Base-by-base conservation (phyloP, 805 yeast species). In the Candida patagonica region DNA sequence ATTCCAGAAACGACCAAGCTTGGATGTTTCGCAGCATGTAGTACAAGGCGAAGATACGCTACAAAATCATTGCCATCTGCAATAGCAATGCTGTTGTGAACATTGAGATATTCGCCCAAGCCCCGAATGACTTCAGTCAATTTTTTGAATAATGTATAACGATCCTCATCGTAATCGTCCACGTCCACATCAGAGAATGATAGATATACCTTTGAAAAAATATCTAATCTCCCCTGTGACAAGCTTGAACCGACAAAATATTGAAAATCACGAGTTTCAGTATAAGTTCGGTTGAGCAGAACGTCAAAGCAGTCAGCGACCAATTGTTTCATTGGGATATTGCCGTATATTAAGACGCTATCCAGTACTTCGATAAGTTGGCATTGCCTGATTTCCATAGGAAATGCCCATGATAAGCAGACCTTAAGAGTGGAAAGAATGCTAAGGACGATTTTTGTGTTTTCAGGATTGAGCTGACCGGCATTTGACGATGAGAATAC, bases 111-210 rank as follows among this genome's bases (percentile, higher is more conserved):
- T 50, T 84, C 94, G 46, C 92, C 81, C 38, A 86, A 63, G 0
- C 87, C 81, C 19, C 92, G 94, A 25, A 88, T 76, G 85, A 89
- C 82, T 56, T 92, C 98, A 4, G 88, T 95, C 12, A 89, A 71
- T 61, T 89, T 89, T 57, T 92, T 92, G 45, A 84, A 63, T 42
- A 89, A 71, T 1, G 94, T 78, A 57, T 92, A 92, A 26, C 74
- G 69, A 42, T 73, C 74, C 51, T 87, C 96, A 52, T 83, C 88
- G 17, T 87, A 69, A 43, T 79, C 78, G 44, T 75, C 74, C 2
- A 78, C 56, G 46, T 76, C 74, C 38, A 83, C 68, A 19, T 56
- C 55, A 26, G 15, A 15, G 29, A 71, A 52, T 7, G 63, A 51
- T 26, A 73, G 68, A 57, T 79, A 88, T 23, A 85, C 83, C 34